Evolutionary conservation across 2,329 filamentous ascomycete genomes (phyloP), one percentile per base, ranked within the genome.

Genomic region (Phaeosphaeria sp.): DNA sequence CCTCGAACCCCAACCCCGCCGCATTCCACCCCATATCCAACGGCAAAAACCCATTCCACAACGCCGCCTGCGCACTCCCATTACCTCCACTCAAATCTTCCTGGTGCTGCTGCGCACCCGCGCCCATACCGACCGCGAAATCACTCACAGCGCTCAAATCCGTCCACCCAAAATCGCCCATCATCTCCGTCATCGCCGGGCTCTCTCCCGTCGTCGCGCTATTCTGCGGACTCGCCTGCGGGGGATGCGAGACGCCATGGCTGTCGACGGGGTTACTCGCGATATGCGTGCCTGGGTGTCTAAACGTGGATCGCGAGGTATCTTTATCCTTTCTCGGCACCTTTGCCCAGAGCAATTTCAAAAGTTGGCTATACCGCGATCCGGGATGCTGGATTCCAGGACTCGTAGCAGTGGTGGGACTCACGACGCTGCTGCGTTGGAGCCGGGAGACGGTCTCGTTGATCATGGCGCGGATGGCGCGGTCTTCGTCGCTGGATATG

Each of bases 121-220:
- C 72, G 0, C 79, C 80, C 65, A 80, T 79, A 51, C 52, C 52
- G 13, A 82, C 76, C 0, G 79, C 81, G 57, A 82, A 82, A 33
- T 82, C 79, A 6, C 80, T 80, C 15, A 82, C 80, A 15, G 80
- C 80, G 57, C 77, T 70, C 2, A 82, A 66, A 67, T 82, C 80
- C 2, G 80, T 82, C 80, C 80, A 82, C 25, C 78, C 79, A 63
- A 82, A 82, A 57, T 82, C 80, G 7, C 80, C 80, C 77, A 82
- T 80, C 42, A 75, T 74, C 59, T 82, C 80, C 5, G 79, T 80
- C 13, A 80, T 66, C 24, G 77, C 77, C 0, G 80, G 79, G 45
- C 76, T 78, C 46, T 77, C 73, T 7, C 68, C 77, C 15, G 75
- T 76, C 3, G 71, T 68, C 5, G 74, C 68, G 39, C 74, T 77